phyloP scores from a whole-genome alignment of 2,329 filamentous ascomycete species.

The Chaetomium sp. region DNA sequence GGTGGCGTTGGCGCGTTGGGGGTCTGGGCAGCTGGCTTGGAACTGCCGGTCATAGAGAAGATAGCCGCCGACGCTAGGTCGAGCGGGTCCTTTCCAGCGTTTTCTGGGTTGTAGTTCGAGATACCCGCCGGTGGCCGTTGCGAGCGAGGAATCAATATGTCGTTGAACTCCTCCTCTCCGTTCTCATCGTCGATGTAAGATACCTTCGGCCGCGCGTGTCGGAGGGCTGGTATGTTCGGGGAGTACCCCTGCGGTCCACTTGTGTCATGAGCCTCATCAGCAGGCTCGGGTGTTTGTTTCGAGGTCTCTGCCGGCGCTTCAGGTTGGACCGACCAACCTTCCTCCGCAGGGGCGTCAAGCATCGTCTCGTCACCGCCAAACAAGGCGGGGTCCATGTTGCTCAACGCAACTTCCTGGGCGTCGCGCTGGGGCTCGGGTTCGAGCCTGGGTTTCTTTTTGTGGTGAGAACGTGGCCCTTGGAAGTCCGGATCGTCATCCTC shows the following conservation, averaged over 20 bases:
- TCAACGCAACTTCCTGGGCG: slow-evolving; percentile 41
- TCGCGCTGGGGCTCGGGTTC: slow-evolving; percentile 41
- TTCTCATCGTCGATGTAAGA: slow-evolving; percentile 56
- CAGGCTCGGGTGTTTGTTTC: slow-evolving; percentile 9
- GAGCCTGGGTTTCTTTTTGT: slow-evolving; percentile 46
- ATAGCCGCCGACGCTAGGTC: slow-evolving; percentile 47
- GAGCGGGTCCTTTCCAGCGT: slow-evolving; percentile 39
- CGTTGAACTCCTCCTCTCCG: slow-evolving; percentile 49
- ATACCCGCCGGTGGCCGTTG: slow-evolving; percentile 29
- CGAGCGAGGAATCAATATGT: slow-evolving; percentile 38
- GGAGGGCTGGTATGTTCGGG: slow-evolving; percentile 51
- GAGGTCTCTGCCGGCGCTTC: slow-evolving; percentile 16
- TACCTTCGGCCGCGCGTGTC: slow-evolving; percentile 55
- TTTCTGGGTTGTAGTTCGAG: slow-evolving; percentile 28
- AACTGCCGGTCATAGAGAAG: slow-evolving; percentile 36
- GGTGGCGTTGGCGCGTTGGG: slow-evolving; percentile 4
- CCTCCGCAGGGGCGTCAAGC: slow-evolving; percentile 28
- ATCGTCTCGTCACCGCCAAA: slow-evolving; percentile 36
- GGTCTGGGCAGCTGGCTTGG: slow-evolving; percentile 22
- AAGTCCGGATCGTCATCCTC: slow-evolving; percentile 60
- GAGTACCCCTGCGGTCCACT: slow-evolving; percentile 39
- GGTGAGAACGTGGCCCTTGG: slow-evolving; percentile 45
- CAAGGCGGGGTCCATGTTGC: slow-evolving; percentile 58
- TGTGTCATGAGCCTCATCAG: slow-evolving; percentile 7
- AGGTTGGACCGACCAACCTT: slow-evolving; percentile 20